Conservation (phyloP, 2,329 filamentous ascomycete species). For the Beauveria sp. region DNA sequence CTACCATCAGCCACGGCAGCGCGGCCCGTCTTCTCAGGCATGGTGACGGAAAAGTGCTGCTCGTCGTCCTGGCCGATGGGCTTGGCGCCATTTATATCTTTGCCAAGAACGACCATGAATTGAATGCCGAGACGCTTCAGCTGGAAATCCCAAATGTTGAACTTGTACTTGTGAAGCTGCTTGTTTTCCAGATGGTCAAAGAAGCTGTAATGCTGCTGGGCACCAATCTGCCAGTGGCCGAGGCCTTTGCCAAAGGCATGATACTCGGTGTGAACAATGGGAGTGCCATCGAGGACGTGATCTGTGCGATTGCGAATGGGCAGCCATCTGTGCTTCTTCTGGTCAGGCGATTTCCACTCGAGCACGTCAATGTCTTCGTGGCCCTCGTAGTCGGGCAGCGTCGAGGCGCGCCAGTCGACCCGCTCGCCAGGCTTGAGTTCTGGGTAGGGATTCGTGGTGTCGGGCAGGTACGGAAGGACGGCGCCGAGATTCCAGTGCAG, state of each 20-base stretch:
- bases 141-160: slow-evolving; percentile 40
- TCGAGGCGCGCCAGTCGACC: slow-evolving; percentile 32
- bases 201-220: slow-evolving; percentile 40
- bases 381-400: slow-evolving; percentile 27
- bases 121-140: slow-evolving; percentile 45
- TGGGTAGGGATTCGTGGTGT: slow-evolving; percentile 23
- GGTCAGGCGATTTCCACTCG: slow-evolving; percentile 27
- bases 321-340: slow-evolving; percentile 43
- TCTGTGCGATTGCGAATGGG: slow-evolving; percentile 28
- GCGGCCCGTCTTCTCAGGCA: slow-evolving; percentile 30
- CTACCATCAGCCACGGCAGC: slow-evolving; percentile 44
- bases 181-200: slow-evolving; percentile 43
- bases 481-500: slow-evolving; percentile 47
- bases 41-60: slow-evolving; percentile 34
- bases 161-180: slow-evolving; percentile 39
- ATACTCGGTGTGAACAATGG: slow-evolving; percentile 42
- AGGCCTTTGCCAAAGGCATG: slow-evolving; percentile 36
- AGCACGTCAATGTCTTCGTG: slow-evolving; percentile 22
- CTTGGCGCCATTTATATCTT: slow-evolving; percentile 40
- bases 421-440: slow-evolving; percentile 19
- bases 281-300: slow-evolving; percentile 34
- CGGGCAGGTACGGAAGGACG: slow-evolving; percentile 46
- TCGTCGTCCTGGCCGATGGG: slow-evolving; percentile 39
- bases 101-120: slow-evolving; percentile 46
- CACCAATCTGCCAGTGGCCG: slow-evolving; percentile 42